Conservation (phyloP, 768 basidiomycete species). For the Cystoderma amianthinum region DNA sequence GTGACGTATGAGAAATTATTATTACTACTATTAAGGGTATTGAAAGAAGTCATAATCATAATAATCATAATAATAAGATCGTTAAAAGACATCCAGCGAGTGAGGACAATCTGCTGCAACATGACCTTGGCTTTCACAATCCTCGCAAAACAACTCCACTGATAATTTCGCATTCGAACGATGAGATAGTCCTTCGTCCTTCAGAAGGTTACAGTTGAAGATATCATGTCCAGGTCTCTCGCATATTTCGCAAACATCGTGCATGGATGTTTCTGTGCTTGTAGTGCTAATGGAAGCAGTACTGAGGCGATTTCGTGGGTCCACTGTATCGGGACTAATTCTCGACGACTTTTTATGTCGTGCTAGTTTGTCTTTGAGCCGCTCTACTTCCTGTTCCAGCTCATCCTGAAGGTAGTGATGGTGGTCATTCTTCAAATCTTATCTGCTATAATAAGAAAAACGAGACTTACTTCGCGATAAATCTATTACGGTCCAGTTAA, state of each 20-base stretch:
- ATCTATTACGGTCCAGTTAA: too few species aligned
- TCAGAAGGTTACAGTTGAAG: constrained; percentile 73
- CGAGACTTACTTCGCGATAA: constrained; percentile 60
- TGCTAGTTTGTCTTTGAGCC: constrained; percentile 62
- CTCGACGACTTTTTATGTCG: constrained; percentile 59
- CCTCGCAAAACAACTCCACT: constrained; percentile 60
- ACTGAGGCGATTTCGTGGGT: constrained; percentile 20
- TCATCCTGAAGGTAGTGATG: constrained; percentile 50
- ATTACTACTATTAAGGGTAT: neutral
- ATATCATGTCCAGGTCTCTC: constrained; percentile 83
- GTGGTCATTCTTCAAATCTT: neutral
- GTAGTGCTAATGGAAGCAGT: constrained; percentile 16
- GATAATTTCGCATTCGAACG: constrained; percentile 11
- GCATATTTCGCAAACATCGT: constrained; percentile 74
- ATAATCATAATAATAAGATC: constrained; percentile 4
- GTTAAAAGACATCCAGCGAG: constrained; percentile 80
- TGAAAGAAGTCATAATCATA: neutral
- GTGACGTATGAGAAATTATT: constrained; percentile 4
- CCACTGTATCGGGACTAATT: constrained; percentile 27
- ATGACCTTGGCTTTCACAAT: constrained; percentile 81
- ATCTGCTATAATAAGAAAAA: neutral
- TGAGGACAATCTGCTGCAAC: constrained; percentile 73
- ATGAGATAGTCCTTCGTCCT: constrained; percentile 36
- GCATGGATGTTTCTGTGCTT: constrained; percentile 9
- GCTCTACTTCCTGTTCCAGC: constrained; percentile 79